phyloP scores from a whole-genome alignment of 176 grass and related monocot species.

The Phyllostachys edulis region DNA sequence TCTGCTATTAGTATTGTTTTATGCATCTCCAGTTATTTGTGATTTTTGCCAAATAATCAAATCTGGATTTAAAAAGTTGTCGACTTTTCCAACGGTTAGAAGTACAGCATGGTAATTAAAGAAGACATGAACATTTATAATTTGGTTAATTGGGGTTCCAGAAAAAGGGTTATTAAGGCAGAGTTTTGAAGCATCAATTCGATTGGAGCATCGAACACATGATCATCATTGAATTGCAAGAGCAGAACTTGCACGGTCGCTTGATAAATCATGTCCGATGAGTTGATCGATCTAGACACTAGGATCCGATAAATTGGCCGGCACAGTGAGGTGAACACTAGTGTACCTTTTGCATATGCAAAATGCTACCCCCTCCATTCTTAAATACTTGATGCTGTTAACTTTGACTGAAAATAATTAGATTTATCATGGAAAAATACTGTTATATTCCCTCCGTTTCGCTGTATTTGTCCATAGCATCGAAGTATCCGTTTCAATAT shows the following conservation, averaged over 20 bases:
- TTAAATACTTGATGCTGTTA: neutral
- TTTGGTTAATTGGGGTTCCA: neutral
- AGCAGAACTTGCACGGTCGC: constrained; percentile 14
- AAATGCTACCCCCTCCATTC: neutral
- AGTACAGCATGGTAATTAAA: neutral
- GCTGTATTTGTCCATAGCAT: too few relatives aligned
- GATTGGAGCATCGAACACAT: neutral
- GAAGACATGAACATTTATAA: neutral
- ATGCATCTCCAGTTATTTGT: too few relatives aligned
- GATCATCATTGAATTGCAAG: neutral
- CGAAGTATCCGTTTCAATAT: too few relatives aligned
- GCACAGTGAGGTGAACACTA: neutral
- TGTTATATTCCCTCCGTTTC: neutral
- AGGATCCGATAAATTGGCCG: neutral
- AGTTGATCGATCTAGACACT: neutral
- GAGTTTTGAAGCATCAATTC: neutral
- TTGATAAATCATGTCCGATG: constrained; percentile 17
- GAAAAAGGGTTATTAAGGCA: neutral
- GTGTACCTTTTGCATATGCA: neutral
- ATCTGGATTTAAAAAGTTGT: too few relatives aligned
- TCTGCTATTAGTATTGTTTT: too few relatives aligned
- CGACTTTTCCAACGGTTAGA: neutral
- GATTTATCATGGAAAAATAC: neutral
- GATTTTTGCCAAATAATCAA: too few relatives aligned
- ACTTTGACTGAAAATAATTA: neutral